Evolutionary conservation across 2,329 filamentous ascomycete genomes (phyloP), one percentile per base, ranked within the genome.

Genomic region (Bipolaris cookei): DNA sequence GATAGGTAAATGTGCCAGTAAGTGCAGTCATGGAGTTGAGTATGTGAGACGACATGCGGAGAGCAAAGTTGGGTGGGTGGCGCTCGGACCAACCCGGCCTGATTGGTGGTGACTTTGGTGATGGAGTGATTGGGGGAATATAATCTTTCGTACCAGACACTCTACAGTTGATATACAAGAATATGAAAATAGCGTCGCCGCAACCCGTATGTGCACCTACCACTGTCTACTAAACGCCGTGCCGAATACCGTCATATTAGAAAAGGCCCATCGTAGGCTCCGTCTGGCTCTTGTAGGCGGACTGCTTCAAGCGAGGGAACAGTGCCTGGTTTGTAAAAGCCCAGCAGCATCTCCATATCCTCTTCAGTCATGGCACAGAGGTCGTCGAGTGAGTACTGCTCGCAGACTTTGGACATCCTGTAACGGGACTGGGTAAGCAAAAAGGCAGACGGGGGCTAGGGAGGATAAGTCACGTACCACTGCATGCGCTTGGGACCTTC

Each of bases 351-450:
- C 53, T 90, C 87, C 90, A 98, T 96, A 68, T 83, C 93, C 67
- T 89, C 85, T 48, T 95, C 90, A 18, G 85, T 86, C 83, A 98
- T 87, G 32, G 86, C 84, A 65, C 91, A 93, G 65, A 98, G 85
- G 61, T 97, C 90, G 59, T 96, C 89, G 74, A 96, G 86, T 51
- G 84, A 88, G 82, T 94, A 97, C 34, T 87, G 83, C 67, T 97
- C 92, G 79, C 93, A 97, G 34, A 98, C 91, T 63, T 86, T 89
- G 45, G 88, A 92, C 90, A 98, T 98, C 92, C 90, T 92, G 62
- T 18, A 41, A 6, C 13, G 10, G 14, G 69, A 39, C 6, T 13
- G 10, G 14, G 69, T 81, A 54, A 80, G 74, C 46, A 18, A 6
- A 6, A 1, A 7, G 4, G 1, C 25, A 3, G n/a, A 10, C 3